Evolutionary conservation across 2,329 filamentous ascomycete genomes (phyloP).

Genomic region (Xylaria polymorpha): DNA sequence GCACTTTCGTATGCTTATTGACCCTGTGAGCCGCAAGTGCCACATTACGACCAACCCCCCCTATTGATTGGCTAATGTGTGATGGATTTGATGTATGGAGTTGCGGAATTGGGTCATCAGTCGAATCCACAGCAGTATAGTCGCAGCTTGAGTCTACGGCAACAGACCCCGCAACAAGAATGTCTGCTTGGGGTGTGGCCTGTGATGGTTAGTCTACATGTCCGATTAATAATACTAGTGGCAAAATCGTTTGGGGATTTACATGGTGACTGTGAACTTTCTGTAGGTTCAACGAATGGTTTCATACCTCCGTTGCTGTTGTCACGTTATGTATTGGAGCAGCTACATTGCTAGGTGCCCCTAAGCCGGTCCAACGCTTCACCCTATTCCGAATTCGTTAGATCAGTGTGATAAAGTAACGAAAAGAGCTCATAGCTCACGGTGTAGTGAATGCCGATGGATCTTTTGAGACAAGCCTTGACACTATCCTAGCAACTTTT

Average conservation of each 20-base stretch:
- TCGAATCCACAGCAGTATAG: slow-evolving; percentile 58
- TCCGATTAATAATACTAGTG: not conserved
- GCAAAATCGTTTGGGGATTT: not conserved
- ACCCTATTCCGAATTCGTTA: slow-evolving; percentile 44
- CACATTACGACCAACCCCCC: slow-evolving; percentile 93
- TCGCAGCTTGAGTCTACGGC: slow-evolving; percentile 91
- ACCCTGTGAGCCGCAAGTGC: slow-evolving; percentile 81
- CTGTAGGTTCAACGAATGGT: slow-evolving; percentile 5
- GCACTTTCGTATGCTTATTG: slow-evolving; percentile 69
- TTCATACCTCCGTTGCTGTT: slow-evolving; percentile 42
- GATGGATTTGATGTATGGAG: slow-evolving; percentile 89
- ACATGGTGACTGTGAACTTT: slow-evolving; percentile 3
- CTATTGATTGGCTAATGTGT: slow-evolving; percentile 82
- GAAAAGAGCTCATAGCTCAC: slow-evolving; percentile 47
- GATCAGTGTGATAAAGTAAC: slow-evolving; percentile 26
- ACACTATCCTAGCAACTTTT: slow-evolving; percentile 65
- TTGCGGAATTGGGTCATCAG: slow-evolving; percentile 56
- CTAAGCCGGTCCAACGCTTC: slow-evolving; percentile 34
- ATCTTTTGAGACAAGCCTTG: slow-evolving; percentile 55
- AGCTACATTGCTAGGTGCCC: slow-evolving; percentile 29
- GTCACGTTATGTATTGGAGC: slow-evolving; percentile 30
- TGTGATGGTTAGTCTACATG: slow-evolving; percentile 39
- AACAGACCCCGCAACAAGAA: slow-evolving; percentile 91
- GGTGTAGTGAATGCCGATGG: slow-evolving; percentile 40
- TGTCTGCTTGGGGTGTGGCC: slow-evolving; percentile 60